Evolutionary conservation across 1,139 yeast species (phyloP), one percentile per base, ranked within the genome.

Genomic region (Geotrichum phurueaensis): DNA sequence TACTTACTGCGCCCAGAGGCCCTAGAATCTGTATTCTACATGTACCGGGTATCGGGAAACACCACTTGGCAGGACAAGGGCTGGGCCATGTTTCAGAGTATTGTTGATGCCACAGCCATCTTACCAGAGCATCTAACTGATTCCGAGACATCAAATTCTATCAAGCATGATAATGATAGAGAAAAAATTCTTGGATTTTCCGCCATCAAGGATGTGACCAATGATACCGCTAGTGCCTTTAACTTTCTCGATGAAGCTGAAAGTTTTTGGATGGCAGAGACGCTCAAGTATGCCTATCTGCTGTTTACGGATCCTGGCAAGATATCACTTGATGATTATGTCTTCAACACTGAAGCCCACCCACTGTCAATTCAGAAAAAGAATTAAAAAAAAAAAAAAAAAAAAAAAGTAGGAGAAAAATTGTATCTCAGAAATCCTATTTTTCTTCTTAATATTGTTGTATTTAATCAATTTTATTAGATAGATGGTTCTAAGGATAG

Each of bases 271-370:
- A 81, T 84, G 74, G 89, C 89, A 0, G 92, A 87, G 70, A 87
- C 95, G 1, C 77, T 88, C 70, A 87, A 88, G 72, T 87, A 87
- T 71, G 84, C 84, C 65, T 87, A 85, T 71, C 76, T 88, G 63
- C 76, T 88, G 67, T 87, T 86, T 71, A 85, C 84, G 62, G 90
- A 87, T 59, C 77, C 79, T 3, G 76, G 80, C 61, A 78, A 78
- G 62, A 72, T 84, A 63, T 85, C 87, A 53, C 76, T 89, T 68
- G 90, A 86, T 69, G 81, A 87, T 58, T 87, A 81, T 68, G 88
- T 89, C 12, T 84, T 85, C 73, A 88, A 89, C 69, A 85, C 91
- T 9, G 91, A 87, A 68, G 96, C 95, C 0, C 96, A 89, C 72
- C 88, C 94, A 23, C 81, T 88, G 7, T 39, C 9, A 18, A n/a